Base-by-base conservation (phyloP, 169 alveolate genomes). In the Cryptosporidium baileyi region DNA sequence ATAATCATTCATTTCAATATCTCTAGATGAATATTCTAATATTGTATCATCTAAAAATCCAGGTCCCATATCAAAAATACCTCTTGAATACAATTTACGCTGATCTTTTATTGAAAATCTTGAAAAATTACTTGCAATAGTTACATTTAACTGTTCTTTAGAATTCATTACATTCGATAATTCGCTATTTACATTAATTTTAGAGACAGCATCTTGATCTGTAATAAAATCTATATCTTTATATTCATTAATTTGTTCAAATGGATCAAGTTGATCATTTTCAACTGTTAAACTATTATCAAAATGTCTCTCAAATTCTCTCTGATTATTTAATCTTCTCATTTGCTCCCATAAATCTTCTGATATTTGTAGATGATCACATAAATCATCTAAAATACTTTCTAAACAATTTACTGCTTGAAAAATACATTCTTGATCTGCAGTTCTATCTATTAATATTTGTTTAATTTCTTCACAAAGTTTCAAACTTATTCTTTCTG, bases 311-410 rank as follows among this genome's bases (percentile, higher is more conserved):
- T 74, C 85, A 11, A 74, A 51, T 13, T 74, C 85, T n/a, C 24
- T 74, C 36, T 74, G 85, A 57, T 74, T 54, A 28, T 74, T 74
- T 54, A 51, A 40, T 15, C 85, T 52, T 57, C 85, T 74, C 85
- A 74, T 74, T 38, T 57, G 74, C 44, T 74, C 85, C 85, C 85
- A 74, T 30, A 74, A 26, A 36, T 74, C 85, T 36, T 74, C 85
- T 32, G 85, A 74, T 40, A 74, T 34, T 24, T 54, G 85, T 24
- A 74, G 17, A 26, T 74, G 36, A 38, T 74, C 57, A 57, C 67
- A 74, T 5, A 74, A 32, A 38, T 54, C 52, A 17, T 74, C 85
- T 9, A 74, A 45, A 34, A 51, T 38, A 15, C 30, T 28, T 13
- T 74, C 85, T 30, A 74, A 38, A 24, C 51, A 11, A n/a, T 38